These are phyloP conservation scores for Prunus armeniaca DNA, from an alignment of 306 rosid genomes.

Conservation along the genomic window DNA sequence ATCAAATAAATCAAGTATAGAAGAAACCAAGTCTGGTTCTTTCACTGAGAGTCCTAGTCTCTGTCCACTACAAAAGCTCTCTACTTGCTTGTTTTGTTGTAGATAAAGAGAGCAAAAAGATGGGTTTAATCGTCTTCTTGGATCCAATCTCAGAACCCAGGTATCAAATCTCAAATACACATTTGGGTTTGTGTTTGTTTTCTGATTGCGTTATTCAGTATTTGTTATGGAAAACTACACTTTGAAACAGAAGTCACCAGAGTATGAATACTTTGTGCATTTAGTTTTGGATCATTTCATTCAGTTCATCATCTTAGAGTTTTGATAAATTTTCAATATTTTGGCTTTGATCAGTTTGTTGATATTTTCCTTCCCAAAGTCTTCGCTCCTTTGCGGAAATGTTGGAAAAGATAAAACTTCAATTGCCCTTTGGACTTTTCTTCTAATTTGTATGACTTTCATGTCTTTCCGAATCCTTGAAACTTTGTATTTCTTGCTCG, in stretches of 20 bases:
- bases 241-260: background rate
- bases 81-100: slow-evolving; percentile 3
- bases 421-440: slow-evolving; percentile 1
- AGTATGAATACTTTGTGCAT: background rate
- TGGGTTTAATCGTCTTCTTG: slow-evolving; percentile 39
- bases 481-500: background rate
- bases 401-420: slow-evolving; percentile 2
- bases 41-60: background rate
- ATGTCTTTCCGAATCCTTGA: background rate
- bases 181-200: background rate
- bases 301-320: background rate
- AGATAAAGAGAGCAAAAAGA: background rate
- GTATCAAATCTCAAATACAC: slow-evolving; percentile 20
- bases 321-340: background rate
- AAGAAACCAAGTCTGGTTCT: background rate
- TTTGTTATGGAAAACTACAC: background rate
- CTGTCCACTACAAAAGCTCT: background rate
- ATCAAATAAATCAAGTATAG: background rate
- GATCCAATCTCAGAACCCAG: slow-evolving; percentile 42
- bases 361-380: background rate
- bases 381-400: background rate
- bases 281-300: background rate
- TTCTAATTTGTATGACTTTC: background rate
- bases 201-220: background rate
- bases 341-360: background rate